Conservation (phyloP, 2,329 filamentous ascomycete species). For the Microdochium bolleyi region DNA sequence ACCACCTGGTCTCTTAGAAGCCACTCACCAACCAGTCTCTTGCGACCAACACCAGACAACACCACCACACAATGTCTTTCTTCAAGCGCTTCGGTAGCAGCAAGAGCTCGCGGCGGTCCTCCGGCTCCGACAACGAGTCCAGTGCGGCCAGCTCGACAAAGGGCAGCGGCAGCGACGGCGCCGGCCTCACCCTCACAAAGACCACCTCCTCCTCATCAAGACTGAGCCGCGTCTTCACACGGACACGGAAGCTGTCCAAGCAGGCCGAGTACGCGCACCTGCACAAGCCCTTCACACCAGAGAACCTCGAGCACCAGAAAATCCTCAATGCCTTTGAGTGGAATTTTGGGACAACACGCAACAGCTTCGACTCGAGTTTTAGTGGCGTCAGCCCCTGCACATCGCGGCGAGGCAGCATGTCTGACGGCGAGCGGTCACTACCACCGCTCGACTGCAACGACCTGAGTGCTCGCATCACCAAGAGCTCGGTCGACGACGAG, state of each 20-base stretch:
- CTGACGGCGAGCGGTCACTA: slow-evolving; percentile 9
- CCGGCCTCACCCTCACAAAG: slow-evolving; percentile 5
- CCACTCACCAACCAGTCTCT: too few species aligned
- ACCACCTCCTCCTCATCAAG: slow-evolving; percentile 7
- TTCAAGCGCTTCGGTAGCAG: background rate
- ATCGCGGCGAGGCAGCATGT: slow-evolving; percentile 15
- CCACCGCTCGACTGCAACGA: slow-evolving; percentile 1
- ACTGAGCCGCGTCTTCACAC: slow-evolving; percentile 12
- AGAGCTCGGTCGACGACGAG: background rate
- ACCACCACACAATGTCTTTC: background rate
- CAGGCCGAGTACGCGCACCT: slow-evolving; percentile 12
- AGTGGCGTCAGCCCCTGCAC: slow-evolving; percentile 20
- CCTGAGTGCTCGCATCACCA: background rate
- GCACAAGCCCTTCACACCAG: slow-evolving; percentile 20
- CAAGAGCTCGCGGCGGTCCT: background rate
- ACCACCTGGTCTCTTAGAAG: too few species aligned
- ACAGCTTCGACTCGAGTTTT: slow-evolving; percentile 10
- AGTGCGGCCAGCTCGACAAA: background rate
- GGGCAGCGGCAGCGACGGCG: background rate
- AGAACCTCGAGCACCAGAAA: slow-evolving; percentile 24
- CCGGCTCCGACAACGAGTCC: background rate
- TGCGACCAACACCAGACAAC: too few species aligned
- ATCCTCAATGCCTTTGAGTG: slow-evolving; percentile 19
- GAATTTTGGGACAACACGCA: slow-evolving; percentile 14
- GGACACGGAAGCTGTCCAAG: slow-evolving; percentile 8